phyloP scores from a whole-genome alignment of 2,329 filamentous ascomycete species.

The Talaromyces rugulosus region DNA sequence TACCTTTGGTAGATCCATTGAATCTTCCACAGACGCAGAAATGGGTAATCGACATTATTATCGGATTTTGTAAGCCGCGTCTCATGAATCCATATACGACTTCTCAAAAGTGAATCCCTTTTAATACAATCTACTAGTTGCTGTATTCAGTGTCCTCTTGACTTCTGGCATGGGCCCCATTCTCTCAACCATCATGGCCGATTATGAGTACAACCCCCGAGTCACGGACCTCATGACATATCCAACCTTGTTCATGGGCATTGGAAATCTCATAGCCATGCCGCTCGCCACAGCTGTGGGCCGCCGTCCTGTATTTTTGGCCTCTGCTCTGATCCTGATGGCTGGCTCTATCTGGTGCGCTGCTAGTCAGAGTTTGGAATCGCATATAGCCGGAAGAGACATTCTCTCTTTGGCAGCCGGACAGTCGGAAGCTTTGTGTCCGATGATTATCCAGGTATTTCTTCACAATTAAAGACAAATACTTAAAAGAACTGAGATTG shows the following conservation, averaged over 20 bases:
- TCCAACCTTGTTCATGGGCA: constrained; percentile 22
- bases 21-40: neutral
- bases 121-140: neutral
- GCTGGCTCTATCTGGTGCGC: neutral
- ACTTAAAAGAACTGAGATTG: neutral
- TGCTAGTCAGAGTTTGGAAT: neutral
- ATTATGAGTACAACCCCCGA: constrained; percentile 13
- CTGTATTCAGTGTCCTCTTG: neutral
- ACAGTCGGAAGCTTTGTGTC: constrained; percentile 4
- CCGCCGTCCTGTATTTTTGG: constrained; percentile 16
- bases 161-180: constrained; percentile 39
- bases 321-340: neutral
- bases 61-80: neutral
- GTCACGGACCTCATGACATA: constrained; percentile 33
- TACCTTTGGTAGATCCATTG: neutral
- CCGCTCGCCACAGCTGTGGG: constrained; percentile 14
- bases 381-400: neutral
- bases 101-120: neutral
- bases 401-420: constrained; percentile 1
- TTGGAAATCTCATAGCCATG: constrained; percentile 18
- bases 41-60: neutral
- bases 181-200: constrained; percentile 16
- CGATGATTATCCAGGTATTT: neutral
- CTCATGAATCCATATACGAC: neutral
- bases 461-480: neutral